Evolutionary conservation across 2,329 filamentous ascomycete species (phyloP), one percentile per base, ranked within the genome.

Genomic region (Beauveria sp.): DNA sequence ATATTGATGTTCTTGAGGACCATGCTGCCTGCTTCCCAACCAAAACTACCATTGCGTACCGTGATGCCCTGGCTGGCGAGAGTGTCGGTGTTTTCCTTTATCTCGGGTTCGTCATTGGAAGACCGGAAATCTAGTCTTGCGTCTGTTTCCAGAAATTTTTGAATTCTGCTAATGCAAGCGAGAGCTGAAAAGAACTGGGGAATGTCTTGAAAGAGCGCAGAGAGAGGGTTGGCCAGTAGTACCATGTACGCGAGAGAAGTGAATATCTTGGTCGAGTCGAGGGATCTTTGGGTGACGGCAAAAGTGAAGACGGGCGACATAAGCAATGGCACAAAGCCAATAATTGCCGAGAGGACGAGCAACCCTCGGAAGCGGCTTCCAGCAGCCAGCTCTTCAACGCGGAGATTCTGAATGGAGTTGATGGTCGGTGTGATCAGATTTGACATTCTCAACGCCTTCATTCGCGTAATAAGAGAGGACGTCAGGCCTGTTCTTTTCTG

Each of bases 391-490:
- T 70, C 69, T 0, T 63, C 55, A 6, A 63, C 50, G 2, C 69
- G 65, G 18, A 66, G 55, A 2, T 63, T 62, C 22, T 69, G 64
- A 6, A 75, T 66, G 0, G 67, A 67, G 1, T 59, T 63, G 1
- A 64, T 64, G 34, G 73, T 66, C 1, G 68, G 61, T 1, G 61
- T 54, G 0, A 67, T 55, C 0, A 75, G 64, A 0, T 75, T 76
- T 14, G 74, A 70, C 71, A 79, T 79, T 65, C 79, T 80, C 24
- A 80, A 70, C 28, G 75, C 72, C 63, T 78, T 77, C 70, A 80
- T 78, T 3, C 76, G 72, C n/a, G 70, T 70, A 0, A 80, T 70
- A 68, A 77, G 72, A 3, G 68, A 69, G 1, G 72, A 68, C 0
- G 77, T 80, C 4, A 74, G 69, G 5, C 72, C 70, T 5, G 80